Percentiles rank a stretch among this genome's conserved stretches.
Conservation (phyloP, 2,329 filamentous ascomycete genomes). For the Diplodia seriata region DNA sequence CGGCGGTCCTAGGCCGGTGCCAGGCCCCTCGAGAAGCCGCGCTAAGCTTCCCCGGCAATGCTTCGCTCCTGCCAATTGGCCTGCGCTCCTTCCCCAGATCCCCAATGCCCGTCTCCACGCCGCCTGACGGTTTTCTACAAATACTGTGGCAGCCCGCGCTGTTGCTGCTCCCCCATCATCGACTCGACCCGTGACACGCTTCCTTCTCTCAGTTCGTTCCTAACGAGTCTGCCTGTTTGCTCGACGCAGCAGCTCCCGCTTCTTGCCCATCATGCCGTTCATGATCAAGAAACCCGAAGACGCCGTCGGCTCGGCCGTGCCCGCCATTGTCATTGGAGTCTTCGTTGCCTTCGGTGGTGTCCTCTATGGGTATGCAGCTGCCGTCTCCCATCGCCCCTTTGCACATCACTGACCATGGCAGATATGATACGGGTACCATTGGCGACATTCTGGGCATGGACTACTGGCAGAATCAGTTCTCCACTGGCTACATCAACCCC, state of each 20-base stretch:
- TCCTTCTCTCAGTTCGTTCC: no score
- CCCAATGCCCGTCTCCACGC: neutral
- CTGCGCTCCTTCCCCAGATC: conserved; percentile 1
- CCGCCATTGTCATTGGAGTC: conserved; percentile 49
- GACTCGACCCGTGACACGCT: neutral
- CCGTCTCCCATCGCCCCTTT: neutral
- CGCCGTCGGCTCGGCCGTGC: conserved; percentile 64
- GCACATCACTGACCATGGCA: conserved; percentile 35
- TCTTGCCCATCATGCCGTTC: conserved; percentile 43
- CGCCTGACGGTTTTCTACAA: conserved; percentile 9
- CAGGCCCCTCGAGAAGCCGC: neutral
- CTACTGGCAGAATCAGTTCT: conserved; percentile 70
- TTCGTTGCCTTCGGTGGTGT: conserved; percentile 58
- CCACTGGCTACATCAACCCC: conserved; percentile 45
- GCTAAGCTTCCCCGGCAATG: conserved; percentile 2
- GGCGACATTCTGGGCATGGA: conserved; percentile 73
- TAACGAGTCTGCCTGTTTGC: neutral
- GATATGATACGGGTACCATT: conserved; percentile 51
- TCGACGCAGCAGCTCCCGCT: neutral
- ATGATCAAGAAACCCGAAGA: conserved; percentile 72
- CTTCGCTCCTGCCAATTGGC: neutral
- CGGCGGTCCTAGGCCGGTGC: conserved; percentile 14
- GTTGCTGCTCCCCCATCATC: neutral
- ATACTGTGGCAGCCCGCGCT: neutral
- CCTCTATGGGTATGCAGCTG: conserved; percentile 45